Evolutionary conservation across 768 basidiomycete species (phyloP).

Genomic region (Collybia mongolica): DNA sequence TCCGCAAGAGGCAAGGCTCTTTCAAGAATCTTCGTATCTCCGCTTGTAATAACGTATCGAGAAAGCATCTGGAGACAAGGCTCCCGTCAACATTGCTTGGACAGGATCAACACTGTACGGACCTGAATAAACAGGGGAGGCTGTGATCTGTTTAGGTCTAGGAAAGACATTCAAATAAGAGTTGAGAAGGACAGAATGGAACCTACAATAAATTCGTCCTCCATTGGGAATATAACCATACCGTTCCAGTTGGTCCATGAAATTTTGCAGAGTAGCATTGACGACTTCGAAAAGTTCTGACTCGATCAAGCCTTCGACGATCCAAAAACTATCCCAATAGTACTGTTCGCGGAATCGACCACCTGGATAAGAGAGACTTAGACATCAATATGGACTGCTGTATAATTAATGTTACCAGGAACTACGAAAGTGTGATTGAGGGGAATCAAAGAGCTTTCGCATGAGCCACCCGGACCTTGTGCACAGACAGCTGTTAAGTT

Average conservation of each 20-base stretch:
- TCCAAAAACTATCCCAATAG: conserved; percentile 79
- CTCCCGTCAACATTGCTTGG: neutral
- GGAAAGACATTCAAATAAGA: neutral
- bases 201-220: conserved; percentile 81
- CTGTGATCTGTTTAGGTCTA: conserved; percentile 86
- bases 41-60: conserved; percentile 70
- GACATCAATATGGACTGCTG: neutral
- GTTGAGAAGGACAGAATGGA: conserved; percentile 13
- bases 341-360: conserved; percentile 84
- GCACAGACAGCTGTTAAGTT: conserved; percentile 60
- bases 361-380: conserved; percentile 30
- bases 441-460: neutral
- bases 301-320: conserved; percentile 78
- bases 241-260: conserved; percentile 86
- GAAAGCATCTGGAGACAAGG: conserved; percentile 73
- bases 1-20: conserved; percentile 85
- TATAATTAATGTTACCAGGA: neutral
- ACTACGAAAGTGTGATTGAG: neutral
- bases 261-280: conserved; percentile 83
- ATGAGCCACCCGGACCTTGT: too few species aligned
- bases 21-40: conserved; percentile 68
- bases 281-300: conserved; percentile 73
- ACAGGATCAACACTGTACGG: conserved; percentile 12
- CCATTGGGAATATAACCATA: conserved; percentile 96
- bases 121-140: conserved; percentile 88